Percentiles rank a stretch among this genome's conserved stretches.
These are phyloP conservation scores for Cladorrhinum sp. DNA, from an alignment of 2,329 filamentous ascomycete genomes.

Conservation along the genomic window DNA sequence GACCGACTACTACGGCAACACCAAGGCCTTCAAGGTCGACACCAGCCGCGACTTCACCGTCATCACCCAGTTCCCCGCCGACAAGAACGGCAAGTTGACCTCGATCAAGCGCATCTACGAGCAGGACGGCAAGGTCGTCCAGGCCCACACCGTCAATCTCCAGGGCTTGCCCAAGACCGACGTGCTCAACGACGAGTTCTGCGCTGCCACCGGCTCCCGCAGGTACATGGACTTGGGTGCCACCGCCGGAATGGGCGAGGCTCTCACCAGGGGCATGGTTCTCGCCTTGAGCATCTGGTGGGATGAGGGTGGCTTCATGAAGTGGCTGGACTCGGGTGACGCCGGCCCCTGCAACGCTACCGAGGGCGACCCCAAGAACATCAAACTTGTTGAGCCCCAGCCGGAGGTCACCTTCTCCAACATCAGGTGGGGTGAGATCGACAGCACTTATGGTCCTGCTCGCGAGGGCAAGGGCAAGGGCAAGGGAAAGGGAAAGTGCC, in stretches of 20 bases:
- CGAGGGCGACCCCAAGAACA: conserved; percentile 49
- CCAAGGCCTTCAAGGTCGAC: conserved; percentile 27
- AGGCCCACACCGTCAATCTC: conserved; percentile 33
- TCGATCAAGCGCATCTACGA: conserved; percentile 49
- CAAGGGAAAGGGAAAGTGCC: conserved; percentile 10
- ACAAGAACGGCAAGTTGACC: conserved; percentile 33
- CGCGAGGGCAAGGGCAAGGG: background rate
- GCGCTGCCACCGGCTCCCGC: conserved; percentile 21
- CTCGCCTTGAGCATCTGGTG: conserved; percentile 56
- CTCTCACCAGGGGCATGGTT: conserved; percentile 50
- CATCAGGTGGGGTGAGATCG: conserved; percentile 51
- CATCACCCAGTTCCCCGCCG: conserved; percentile 47
- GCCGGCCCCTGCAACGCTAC: conserved; percentile 53
- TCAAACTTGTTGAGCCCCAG: conserved; percentile 43
- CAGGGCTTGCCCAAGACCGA: conserved; percentile 9
- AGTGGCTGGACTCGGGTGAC: conserved; percentile 52
- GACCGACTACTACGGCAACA: conserved; percentile 35
- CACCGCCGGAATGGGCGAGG: conserved; percentile 31
- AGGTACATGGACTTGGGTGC: conserved; percentile 33
- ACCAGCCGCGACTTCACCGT: conserved; percentile 36
- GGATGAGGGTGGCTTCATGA: conserved; percentile 51
- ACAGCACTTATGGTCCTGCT: conserved; percentile 39
- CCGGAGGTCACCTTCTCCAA: conserved; percentile 54
- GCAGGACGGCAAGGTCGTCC: conserved; percentile 44
- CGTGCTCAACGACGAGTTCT: conserved; percentile 26